Evolutionary conservation across 345 rosid species (phyloP).

Genomic region (Brassica napus): DNA sequence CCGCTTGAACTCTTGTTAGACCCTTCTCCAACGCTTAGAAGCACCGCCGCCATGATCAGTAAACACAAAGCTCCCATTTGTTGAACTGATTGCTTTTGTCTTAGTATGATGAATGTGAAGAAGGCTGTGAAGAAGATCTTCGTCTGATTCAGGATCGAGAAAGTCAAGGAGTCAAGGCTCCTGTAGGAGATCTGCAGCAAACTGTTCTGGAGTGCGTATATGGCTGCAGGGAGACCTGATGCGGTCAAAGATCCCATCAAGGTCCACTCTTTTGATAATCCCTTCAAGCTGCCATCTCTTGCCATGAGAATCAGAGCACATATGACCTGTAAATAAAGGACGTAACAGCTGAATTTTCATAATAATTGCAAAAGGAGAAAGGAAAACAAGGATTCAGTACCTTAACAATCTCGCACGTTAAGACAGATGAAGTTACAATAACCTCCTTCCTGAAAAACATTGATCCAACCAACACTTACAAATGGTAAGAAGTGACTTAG

Average conservation of each 20-base stretch:
- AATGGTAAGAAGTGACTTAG: neutral
- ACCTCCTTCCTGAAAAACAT: conserved; percentile 61
- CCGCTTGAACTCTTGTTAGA: conserved; percentile 64
- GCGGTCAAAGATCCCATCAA: conserved; percentile 86
- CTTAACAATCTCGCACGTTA: conserved; percentile 87
- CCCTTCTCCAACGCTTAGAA: conserved; percentile 94
- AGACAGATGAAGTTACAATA: conserved; percentile 86
- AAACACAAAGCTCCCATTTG: conserved; percentile 87
- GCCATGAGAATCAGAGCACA: conserved; percentile 85
- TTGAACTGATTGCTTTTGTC: conserved; percentile 91
- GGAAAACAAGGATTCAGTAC: conserved; percentile 34
- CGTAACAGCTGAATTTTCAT: neutral
- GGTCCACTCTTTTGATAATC: conserved; percentile 69
- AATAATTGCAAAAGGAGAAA: neutral
- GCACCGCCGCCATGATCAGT: conserved; percentile 86
- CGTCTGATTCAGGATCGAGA: conserved; percentile 94
- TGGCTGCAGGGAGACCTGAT: conserved; percentile 96
- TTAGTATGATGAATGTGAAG: conserved; percentile 75
- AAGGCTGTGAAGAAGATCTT: conserved; percentile 91
- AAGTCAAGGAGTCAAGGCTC: conserved; percentile 92
- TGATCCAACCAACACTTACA: neutral
- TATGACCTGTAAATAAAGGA: conserved; percentile 50
- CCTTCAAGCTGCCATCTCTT: conserved; percentile 73
- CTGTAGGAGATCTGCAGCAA: conserved; percentile 96
- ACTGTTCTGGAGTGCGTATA: conserved; percentile 95